Evolutionary conservation across 2,329 filamentous ascomycete genomes (phyloP).

Genomic region (Neofusicoccum cordaticola): DNA sequence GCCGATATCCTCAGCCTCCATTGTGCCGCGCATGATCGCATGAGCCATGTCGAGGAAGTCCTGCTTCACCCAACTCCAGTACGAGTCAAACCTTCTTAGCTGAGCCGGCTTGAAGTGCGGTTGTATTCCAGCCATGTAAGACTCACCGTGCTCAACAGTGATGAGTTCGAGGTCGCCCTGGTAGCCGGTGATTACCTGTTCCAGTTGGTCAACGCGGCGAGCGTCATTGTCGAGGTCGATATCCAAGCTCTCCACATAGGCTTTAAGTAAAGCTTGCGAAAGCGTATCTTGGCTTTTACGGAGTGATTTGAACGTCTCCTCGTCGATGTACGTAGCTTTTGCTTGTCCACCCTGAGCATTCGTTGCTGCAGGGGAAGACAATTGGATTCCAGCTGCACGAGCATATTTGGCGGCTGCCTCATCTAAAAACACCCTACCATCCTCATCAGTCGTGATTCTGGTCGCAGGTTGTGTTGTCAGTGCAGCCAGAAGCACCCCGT

Average conservation of each 20-base stretch:
- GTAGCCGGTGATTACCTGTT: slow-evolving; percentile 19
- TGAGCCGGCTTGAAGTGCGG: slow-evolving; percentile 30
- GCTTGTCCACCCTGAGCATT: neutral
- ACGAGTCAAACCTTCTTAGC: slow-evolving; percentile 33
- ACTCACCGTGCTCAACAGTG: slow-evolving; percentile 31
- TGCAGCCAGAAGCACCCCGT: neutral
- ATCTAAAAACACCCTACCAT: neutral
- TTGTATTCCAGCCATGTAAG: slow-evolving; percentile 30
- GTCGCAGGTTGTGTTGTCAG: neutral
- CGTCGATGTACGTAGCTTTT: neutral
- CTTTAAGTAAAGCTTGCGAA: neutral
- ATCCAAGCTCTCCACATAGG: neutral
- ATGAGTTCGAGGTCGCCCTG: slow-evolving; percentile 22
- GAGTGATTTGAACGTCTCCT: neutral
- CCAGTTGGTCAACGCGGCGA: neutral
- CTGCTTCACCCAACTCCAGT: slow-evolving; percentile 37
- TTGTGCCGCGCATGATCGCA: neutral
- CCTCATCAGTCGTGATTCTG: neutral
- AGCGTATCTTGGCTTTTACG: neutral
- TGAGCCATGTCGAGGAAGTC: slow-evolving; percentile 21
- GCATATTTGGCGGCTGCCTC: neutral
- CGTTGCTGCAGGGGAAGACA: neutral
- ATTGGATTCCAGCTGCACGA: neutral
- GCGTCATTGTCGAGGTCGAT: neutral
- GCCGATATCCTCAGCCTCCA: neutral